Percentiles rank a stretch among this genome's conserved stretches.
These are phyloP conservation scores for Fusarium heterosporum DNA, from an alignment of 2,329 filamentous ascomycete species.

Conservation along the genomic window DNA sequence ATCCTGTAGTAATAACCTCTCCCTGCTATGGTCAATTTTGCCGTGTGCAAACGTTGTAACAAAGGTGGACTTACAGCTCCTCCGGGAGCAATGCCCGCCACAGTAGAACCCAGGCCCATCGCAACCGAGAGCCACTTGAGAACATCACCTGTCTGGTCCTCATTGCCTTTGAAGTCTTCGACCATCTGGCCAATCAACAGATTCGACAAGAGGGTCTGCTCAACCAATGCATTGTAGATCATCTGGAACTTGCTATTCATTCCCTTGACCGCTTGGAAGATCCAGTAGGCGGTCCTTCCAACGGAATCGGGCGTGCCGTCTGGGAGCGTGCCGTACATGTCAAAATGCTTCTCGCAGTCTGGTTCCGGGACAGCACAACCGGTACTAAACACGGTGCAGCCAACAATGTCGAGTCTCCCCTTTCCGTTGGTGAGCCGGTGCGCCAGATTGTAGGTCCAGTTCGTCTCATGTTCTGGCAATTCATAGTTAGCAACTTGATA, in stretches of 20 bases:
- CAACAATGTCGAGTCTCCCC: background rate
- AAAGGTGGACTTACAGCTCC: background rate
- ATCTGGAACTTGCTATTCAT: constrained; percentile 13
- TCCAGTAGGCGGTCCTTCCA: constrained; percentile 23
- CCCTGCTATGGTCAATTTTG: background rate
- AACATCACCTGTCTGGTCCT: constrained; percentile 2
- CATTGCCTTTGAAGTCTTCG: background rate
- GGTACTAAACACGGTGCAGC: background rate
- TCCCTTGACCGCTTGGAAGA: constrained; percentile 26
- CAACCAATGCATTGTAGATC: background rate
- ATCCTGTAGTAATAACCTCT: background rate
- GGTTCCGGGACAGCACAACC: background rate
- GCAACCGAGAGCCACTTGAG: constrained; percentile 21
- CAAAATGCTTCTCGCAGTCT: constrained; percentile 11
- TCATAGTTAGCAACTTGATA: background rate
- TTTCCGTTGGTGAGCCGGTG: background rate
- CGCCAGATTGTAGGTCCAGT: background rate
- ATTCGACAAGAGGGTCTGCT: background rate
- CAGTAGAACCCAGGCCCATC: background rate
- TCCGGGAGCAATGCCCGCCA: background rate
- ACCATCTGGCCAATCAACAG: constrained; percentile 17
- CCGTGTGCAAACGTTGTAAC: fast-evolving
- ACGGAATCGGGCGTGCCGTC: background rate
- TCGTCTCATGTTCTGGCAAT: background rate
- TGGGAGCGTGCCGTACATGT: background rate